Evolutionary conservation across 768 basidiomycete genomes (phyloP).

Genomic region (Boletus pseudo-olivaceus): DNA sequence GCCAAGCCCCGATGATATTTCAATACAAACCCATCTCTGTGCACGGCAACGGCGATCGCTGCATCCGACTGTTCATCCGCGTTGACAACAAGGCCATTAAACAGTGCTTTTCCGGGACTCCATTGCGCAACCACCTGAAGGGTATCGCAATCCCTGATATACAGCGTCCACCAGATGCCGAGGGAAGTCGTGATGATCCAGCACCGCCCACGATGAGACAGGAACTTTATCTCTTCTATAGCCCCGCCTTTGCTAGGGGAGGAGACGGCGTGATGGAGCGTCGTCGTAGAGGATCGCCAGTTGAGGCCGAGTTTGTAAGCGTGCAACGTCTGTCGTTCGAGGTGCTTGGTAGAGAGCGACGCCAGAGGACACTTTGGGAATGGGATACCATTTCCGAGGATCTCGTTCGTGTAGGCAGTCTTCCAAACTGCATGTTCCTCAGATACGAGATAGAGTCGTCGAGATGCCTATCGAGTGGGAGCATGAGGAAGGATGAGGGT

Average conservation of each 20-base stretch:
- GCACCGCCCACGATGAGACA: slow-evolving; percentile 42
- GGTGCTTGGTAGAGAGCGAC: slow-evolving; percentile 37
- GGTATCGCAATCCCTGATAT: slow-evolving; percentile 44
- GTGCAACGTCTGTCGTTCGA: slow-evolving; percentile 42
- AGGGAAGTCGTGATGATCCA: slow-evolving; percentile 55
- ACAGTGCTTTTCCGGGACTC: slow-evolving; percentile 51
- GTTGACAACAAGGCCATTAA: slow-evolving; percentile 53
- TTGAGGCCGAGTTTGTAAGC: slow-evolving; percentile 47
- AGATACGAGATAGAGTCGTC: slow-evolving; percentile 42
- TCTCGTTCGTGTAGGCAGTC: slow-evolving; percentile 42
- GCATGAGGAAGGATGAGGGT: not conserved
- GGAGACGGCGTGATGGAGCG: slow-evolving; percentile 18
- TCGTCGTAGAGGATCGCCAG: slow-evolving; percentile 38
- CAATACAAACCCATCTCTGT: slow-evolving; percentile 43
- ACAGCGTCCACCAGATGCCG: slow-evolving; percentile 57
- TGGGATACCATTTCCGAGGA: slow-evolving; percentile 47
- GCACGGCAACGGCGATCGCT: slow-evolving; percentile 48
- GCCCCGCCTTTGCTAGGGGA: slow-evolving; percentile 35
- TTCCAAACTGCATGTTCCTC: slow-evolving; percentile 55
- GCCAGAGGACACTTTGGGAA: slow-evolving; percentile 42
- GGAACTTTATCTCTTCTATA: slow-evolving; percentile 52
- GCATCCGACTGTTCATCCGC: slow-evolving; percentile 41
- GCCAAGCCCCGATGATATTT: slow-evolving; percentile 4
- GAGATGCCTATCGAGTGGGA: slow-evolving; percentile 43
- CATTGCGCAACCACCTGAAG: slow-evolving; percentile 43